Base-by-base conservation (phyloP, 768 basidiomycete species). In the Podaxis sp. region DNA sequence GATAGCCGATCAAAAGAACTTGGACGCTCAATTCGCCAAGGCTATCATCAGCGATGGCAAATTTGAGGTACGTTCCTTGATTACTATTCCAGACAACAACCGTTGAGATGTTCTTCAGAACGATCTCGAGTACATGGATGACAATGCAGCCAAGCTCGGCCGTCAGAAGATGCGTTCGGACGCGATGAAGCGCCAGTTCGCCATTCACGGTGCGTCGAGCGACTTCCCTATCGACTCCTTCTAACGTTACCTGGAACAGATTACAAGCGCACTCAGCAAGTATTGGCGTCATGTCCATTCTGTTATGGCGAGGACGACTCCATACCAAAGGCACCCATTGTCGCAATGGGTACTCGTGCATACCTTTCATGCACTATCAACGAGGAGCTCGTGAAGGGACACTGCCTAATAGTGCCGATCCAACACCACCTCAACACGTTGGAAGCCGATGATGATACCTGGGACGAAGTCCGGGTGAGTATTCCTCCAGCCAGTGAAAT, bases 111-210 rank as follows among this genome's bases (percentile, higher is more conserved):
- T 13, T 50, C 56, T 46, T 9, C 59, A 94, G 90, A 89, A 90
- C 66, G 86, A 96, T 68, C 77, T 96, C 36, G 97, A 98, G 51
- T 98, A 98, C 67, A 89, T 97, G 65, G 97, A 99, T 66, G 97
- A 98, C 66, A 96, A 98, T 71, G 95, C 94, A 0, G 96, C 96
- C 69, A 89, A 88, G 66, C 81, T 98, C 0, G 93, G 92, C 41
- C 80, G 96, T 60, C 88, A 94, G 74, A 98, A 96, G 76, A 95
- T 98, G 93, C 91, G 95, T 56, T 87, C 89, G 3, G 96, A 98
- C 69, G 93, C 90, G 22, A 94, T 97, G 90, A 98, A 95, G 73
- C 86, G 96, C 50, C 92, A 94, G 67, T 99, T 98, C 73, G 97
- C 97, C 12, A 92, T 99, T 65, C 86, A 98, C 63, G 96, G 95